Evolutionary conservation across 352 stramenopile genomes (phyloP), one percentile per base, ranked within the genome.

Genomic region (Pythium vanterpoolii): DNA sequence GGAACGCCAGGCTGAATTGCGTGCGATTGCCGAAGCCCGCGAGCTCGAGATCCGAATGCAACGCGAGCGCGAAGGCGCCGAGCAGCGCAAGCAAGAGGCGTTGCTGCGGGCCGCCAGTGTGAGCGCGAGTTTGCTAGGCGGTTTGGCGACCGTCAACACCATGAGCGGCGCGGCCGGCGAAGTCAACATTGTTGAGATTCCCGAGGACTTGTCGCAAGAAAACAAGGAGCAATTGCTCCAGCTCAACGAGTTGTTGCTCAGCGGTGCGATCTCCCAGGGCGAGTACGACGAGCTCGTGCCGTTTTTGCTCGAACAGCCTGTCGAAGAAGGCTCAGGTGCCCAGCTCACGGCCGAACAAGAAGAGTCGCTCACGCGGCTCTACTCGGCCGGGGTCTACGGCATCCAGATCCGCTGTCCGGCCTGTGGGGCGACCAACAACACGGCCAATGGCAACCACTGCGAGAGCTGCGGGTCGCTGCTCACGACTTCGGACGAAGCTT

Each of bases 281-380:
- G 86, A 95, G 68, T 93, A 95, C 69, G 86, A 95, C 45, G 83
- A 93, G 47, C 71, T 95, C 23, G 84, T 95, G 60, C 83, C 86
- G n/a, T 95, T 95, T 65, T 26, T 93, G 58, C 64, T 95, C 21
- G 86, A 93, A 68, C 76, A 83, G 52, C 83, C 80, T 13, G 56
- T 62, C 21, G 75, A 88, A 34, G 77, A 78, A 9, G 63, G 68
- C 18, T 77, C 79, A 10, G 84, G 83, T 42, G 83, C 85, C 40
- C 76, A 74, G 16, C 71, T 95, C 39, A 88, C 77, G 26, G 78
- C 82, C 13, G 86, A 93, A 48, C 83, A 93, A 61, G 78, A 92
- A 49, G 83, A 95, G 53, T 95, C 83, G 31, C 65, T 95, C 36
- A 89, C 72, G 46, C 82, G 82, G 4, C 62, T 93, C 58, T 93